Base-by-base conservation (phyloP, 1,139 yeast genomes). In the Kodamaea suecica region DNA sequence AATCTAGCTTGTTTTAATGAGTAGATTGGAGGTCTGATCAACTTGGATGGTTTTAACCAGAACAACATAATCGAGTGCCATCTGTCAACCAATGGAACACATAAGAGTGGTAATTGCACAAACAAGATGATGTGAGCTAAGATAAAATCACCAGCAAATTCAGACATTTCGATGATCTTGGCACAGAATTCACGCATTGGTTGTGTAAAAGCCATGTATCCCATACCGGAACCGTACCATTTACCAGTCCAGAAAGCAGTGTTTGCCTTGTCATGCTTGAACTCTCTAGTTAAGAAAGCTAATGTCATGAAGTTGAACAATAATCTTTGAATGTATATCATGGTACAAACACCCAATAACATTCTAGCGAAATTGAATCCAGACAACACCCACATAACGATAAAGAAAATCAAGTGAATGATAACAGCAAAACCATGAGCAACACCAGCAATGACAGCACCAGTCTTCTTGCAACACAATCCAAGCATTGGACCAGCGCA, bases 211-310 rank as follows among this genome's bases (percentile, higher is more conserved):
- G 97, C 96, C 80, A 85, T 82, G 80, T 85, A 83, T 44, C 98
- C 98, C 69, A 92, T 70, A 57, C 95, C 95, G 45, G 87, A 73
- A 44, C 95, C 90, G 65, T 90, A 87, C 99, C 99, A 92, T 66
- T 90, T 90, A 76, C 99, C 99, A 43, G 95, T 84, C 99, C 99
- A 92, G 92, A 95, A 92, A 19, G 98, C 97, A 52, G 95, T 83
- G 70, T 92, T 92, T 29, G 98, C 76, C 60, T 84, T 90, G 65
- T 94, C 98, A 54, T 87, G 90, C 80, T 90, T 92, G 73, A 88
- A 90, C 69, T 92, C 99, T 73, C 99, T 83, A 35, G 98, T 90
- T 60, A 92, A 76, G 66, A 81, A 69, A 48, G 78, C 65, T 38
- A 84, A 68, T 13, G 96, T 85, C 73, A 92, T 71, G 53, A 85